Evolutionary conservation across 148 eudicot genomes (phyloP), one percentile per base, ranked within the genome.

Genomic region (Heliosperma pusillum): DNA sequence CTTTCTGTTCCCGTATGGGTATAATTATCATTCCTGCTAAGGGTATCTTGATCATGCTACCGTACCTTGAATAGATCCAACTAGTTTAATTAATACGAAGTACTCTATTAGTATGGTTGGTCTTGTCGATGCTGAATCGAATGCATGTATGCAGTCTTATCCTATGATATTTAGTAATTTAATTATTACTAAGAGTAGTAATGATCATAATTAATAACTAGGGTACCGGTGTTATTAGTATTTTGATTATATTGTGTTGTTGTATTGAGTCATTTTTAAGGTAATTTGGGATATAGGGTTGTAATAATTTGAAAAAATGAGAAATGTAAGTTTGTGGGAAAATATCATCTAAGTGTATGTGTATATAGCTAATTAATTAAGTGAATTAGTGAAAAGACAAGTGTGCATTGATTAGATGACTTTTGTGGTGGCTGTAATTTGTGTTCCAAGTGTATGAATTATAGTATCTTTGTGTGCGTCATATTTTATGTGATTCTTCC

Each of bases 311-410:
- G 57, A 21, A 19, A 9, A 19, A 21, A 71, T 33, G 40, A 33
- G 5, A 17, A 25, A 21, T 25, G 12, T 10, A 24, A 12, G 62
- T 42, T 3, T 69, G 12, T 21, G 44, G 30, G 19, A 29, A 27
- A 26, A 29, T 65, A 33, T 10, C 6, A 50, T 45, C 9, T 33
- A 0, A 29, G 16, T 47, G 12, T 30, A 71, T 66, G 71, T 30
- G 40, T 33, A 5, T 33, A 17, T 65, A 61, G 59, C 24, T 74
- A 67, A 24, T 21, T n/a, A n/a, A n/a, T n/a, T n/a, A n/a, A n/a
- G n/a, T n/a, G n/a, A n/a, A n/a, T n/a, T 66, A 67, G 50, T 79
- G 74, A 75, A 53, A 71, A 55, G 79, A 75, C 67, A 80, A 71
- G 83, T 66, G 73, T 64, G 76, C 42, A 55, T 47, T 69, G 70